Conservation (phyloP, 495 filamentous ascomycete genomes). For the Penicillium coprophilum region DNA sequence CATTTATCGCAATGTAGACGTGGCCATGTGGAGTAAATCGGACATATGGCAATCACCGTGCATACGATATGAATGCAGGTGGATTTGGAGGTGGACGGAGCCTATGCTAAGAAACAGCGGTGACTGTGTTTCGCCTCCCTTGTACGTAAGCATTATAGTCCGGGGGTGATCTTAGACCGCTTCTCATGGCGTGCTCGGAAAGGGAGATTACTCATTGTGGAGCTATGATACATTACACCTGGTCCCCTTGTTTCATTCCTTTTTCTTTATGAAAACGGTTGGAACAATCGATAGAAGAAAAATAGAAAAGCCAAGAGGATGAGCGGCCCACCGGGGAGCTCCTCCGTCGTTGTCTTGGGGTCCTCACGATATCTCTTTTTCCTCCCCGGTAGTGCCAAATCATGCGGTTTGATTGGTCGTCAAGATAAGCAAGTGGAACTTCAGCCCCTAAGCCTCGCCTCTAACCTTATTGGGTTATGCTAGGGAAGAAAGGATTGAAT, state of each 20-base stretch:
- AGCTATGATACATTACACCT: slow-evolving; percentile 7
- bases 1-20: too few species aligned
- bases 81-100: neutral
- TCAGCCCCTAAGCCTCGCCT: slow-evolving; percentile 13
- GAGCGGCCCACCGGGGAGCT: neutral
- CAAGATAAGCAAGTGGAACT: slow-evolving; percentile 34
- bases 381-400: neutral
- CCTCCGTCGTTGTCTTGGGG: neutral
- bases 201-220: slow-evolving; percentile 32
- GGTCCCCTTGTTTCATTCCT: neutral
- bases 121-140: slow-evolving; percentile 12
- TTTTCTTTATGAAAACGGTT: neutral
- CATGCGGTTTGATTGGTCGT: slow-evolving; percentile 18
- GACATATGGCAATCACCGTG: neutral
- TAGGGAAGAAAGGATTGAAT: slow-evolving; percentile 3
- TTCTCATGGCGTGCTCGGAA: slow-evolving; percentile 35
- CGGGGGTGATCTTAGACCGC: slow-evolving; percentile 17
- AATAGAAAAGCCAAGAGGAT: neutral
- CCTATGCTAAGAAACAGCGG: slow-evolving; percentile 13
- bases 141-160: slow-evolving; percentile 7
- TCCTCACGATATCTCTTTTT: slow-evolving; percentile 3
- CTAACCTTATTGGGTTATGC: slow-evolving; percentile 14
- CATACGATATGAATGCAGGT: neutral
- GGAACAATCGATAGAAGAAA: neutral
- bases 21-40: slow-evolving; percentile 10